Conservation (phyloP, 768 basidiomycete genomes). For the Dentipellis sp. region DNA sequence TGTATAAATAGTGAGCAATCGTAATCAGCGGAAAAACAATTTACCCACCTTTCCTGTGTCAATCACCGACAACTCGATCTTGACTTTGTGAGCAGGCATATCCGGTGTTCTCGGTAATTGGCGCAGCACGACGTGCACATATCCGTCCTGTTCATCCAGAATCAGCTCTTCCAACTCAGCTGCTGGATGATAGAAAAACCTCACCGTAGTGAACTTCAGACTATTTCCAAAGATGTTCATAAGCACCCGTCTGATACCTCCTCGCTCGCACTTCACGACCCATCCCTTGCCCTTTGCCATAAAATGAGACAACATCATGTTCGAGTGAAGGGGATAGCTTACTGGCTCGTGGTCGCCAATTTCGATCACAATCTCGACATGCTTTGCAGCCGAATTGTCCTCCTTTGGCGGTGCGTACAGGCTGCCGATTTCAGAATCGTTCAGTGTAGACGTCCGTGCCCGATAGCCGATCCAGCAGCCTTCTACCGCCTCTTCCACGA, state of each 20-base stretch:
- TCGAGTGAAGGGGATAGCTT: conserved; percentile 16
- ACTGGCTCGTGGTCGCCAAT: conserved; percentile 67
- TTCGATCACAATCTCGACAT: conserved; percentile 85
- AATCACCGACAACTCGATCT: conserved; percentile 73
- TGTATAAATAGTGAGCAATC: conserved; percentile 16
- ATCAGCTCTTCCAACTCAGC: background rate
- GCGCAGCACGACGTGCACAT: conserved; percentile 75
- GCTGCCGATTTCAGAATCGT: conserved; percentile 77
- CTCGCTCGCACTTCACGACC: conserved; percentile 82
- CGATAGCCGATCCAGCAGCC: conserved; percentile 92
- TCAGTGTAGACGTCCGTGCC: conserved; percentile 61
- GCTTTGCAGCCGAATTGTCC: conserved; percentile 30
- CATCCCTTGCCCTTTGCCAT: conserved; percentile 49
- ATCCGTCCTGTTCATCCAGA: conserved; percentile 52
- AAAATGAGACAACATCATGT: background rate
- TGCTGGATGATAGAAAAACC: conserved; percentile 16
- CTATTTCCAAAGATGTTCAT: conserved; percentile 97
- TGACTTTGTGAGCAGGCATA: conserved; percentile 49
- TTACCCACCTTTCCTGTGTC: conserved; percentile 78
- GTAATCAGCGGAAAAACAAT: background rate
- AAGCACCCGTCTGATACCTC: conserved; percentile 81
- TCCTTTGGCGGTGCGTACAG: conserved; percentile 81
- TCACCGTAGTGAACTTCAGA: conserved; percentile 80
- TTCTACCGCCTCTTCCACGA: conserved; percentile 85
- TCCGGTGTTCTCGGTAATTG: conserved; percentile 53